These are phyloP conservation scores for Sutorius australiensis DNA, from an alignment of 768 basidiomycete genomes.

Conservation along the genomic window DNA sequence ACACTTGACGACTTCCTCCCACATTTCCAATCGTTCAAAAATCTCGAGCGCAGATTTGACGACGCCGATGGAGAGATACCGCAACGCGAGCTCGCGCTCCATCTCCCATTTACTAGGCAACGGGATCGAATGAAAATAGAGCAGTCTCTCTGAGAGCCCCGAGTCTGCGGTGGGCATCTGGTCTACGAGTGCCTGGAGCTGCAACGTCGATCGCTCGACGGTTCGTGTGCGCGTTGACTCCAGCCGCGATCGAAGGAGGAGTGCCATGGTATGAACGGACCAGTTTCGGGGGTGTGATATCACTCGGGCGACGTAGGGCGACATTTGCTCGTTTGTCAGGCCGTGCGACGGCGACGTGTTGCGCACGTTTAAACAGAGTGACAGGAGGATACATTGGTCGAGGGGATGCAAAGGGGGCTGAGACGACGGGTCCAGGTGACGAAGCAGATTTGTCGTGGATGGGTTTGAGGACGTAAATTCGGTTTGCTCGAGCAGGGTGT, in stretches of 20 bases:
- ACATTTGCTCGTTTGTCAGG: constrained; percentile 88
- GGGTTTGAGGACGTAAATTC: constrained; percentile 77
- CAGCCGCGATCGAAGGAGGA: constrained; percentile 87
- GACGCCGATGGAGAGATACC: constrained; percentile 83
- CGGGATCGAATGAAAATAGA: constrained; percentile 74
- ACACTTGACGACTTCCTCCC: constrained; percentile 94
- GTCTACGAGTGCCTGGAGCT: constrained; percentile 93
- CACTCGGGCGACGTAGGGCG: constrained; percentile 86
- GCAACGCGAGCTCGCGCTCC: constrained; percentile 82
- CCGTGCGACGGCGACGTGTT: constrained; percentile 90
- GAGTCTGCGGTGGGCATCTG: constrained; percentile 93
- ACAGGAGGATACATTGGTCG: constrained; percentile 89
- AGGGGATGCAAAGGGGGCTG: constrained; percentile 90
- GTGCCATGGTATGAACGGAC: constrained; percentile 95
- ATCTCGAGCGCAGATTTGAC: constrained; percentile 89
- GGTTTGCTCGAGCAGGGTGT: constrained; percentile 92
- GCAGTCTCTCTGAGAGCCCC: constrained; percentile 64
- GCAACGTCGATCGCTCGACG: constrained; percentile 86
- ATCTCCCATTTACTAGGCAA: constrained; percentile 92
- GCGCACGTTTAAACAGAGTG: constrained; percentile 84
- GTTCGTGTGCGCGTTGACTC: constrained; percentile 88
- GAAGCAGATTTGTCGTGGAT: constrained; percentile 45
- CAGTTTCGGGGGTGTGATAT: constrained; percentile 89
- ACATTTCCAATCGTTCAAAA: constrained; percentile 94
- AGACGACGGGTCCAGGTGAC: constrained; percentile 73